These are phyloP conservation scores for Neurospora sp. DNA, from an alignment of 495 filamentous ascomycete species.

Conservation along the genomic window DNA sequence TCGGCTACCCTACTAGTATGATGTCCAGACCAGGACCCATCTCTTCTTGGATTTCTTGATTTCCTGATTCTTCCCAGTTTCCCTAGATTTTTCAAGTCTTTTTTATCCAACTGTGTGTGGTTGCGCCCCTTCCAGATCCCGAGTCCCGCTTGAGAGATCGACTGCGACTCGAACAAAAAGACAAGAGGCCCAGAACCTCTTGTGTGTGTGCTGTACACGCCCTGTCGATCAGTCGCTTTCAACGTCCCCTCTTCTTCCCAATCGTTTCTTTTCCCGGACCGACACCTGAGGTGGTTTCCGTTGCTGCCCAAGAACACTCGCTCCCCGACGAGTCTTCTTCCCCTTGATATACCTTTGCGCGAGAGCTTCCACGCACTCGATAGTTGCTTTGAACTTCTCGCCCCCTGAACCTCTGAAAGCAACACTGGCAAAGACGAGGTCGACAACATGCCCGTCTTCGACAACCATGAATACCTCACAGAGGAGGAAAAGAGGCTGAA, in stretches of 20 bases:
- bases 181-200: neutral
- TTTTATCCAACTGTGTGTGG: neutral
- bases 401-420: neutral
- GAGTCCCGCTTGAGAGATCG: neutral
- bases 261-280: neutral
- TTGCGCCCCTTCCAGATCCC: neutral
- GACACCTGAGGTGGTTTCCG: neutral
- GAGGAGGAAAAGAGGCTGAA: constrained; percentile 81
- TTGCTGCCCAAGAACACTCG: neutral
- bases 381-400: neutral
- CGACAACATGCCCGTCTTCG: constrained; percentile 69
- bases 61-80: neutral
- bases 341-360: neutral
- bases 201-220: neutral
- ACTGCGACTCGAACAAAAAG: neutral
- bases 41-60: neutral
- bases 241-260: neutral
- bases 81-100: neutral
- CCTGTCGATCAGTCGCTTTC: neutral
- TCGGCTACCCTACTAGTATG: neutral
- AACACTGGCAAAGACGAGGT: neutral
- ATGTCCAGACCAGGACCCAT: neutral
- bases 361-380: neutral
- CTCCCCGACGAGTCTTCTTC: neutral
- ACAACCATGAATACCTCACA: constrained; percentile 71